Base-by-base conservation (phyloP, 2,329 filamentous ascomycete species). In the Trematosphaeria pertusa region DNA sequence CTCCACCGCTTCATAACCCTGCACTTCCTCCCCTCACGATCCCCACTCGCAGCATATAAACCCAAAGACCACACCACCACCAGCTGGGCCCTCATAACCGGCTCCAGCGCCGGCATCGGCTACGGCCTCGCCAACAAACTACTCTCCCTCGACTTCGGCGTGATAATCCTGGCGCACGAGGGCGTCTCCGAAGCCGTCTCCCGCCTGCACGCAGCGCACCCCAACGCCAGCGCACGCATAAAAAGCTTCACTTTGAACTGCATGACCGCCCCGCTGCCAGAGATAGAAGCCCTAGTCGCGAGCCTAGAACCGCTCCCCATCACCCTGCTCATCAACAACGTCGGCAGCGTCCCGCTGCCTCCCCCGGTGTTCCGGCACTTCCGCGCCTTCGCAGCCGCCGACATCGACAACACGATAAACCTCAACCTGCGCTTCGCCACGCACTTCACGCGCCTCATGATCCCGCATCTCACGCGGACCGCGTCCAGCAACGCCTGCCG, bases 291-390 rank as follows among this genome's bases (percentile, higher is more conserved):
- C 10, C 31, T 40, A 4, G 30, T 45, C 19, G 4, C 34, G 3
- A n/a, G 17, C 7, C 5, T 44, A 3, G 20, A 40, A 31, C 19
- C 40, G 11, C 18, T 49, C 1, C 12, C 28, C 2, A 32, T 49
- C 28, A 44, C 35, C 1, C 40, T 49, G 14, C 28, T 49, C 12
- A 36, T 45, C 41, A 49, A 49, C 31, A 49, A 49, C 19, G 46
- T 49, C 11, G 40, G 35, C 6, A 32, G 46, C 22, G 24, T 49
- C 15, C 21, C 40, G 2, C 24, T 40, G 31, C 17, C 14, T 11
- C 17, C 20, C 28, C 46, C 46, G 8, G n/a, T 12, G 5, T 26
- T 44, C 17, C 40, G 41, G 1, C 21, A 18, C 12, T 45, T 44
- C 22, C 31, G 10, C 7, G 40, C 40, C 5, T 45, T 37, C 20